Base-by-base conservation (phyloP, 176 grass and related monocot genomes). In the Pontederia paniculata region DNA sequence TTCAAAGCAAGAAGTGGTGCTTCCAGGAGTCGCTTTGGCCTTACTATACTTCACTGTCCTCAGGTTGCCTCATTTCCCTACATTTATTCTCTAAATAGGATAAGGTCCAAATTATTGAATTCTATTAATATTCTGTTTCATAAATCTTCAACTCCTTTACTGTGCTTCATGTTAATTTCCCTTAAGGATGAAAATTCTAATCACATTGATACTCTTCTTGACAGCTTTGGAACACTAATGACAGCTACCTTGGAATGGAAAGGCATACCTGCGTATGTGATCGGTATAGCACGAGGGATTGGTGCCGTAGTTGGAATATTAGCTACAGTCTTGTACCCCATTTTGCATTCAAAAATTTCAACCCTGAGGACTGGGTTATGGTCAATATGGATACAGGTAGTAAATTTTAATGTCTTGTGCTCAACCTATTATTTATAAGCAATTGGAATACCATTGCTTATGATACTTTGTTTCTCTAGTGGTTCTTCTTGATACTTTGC, bases 191-290 rank as follows among this genome's bases (percentile, higher is more conserved):
- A 9, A 63, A 17, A 10, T 8, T 47, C 6, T 13, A 12, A 47
- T 22, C 22, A 19, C 11, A 42, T 47, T 48, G 12, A 10, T 6
- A 15, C 47, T 21, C 9, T 23, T 4, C 48, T 54, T 42, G 54
- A 62, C 76, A 96, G 91, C 77, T 96, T 89, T 54, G 91, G 91
- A 9, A 74, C 91, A 49, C 48, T 96, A 58, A 96, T 96, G 91
- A 89, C 91, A 1, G 91, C 86, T 13, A 79, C 86, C 0, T 74
- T 96, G 63, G 74, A 87, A 70, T 96, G 91, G 91, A 72, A 83
- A 19, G 91, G 91, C 51, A 78, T 96, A 50, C 91, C 91, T 0
- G 86, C 86, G 10, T 96, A 96, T 23, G 77, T 84, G 10, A 96
- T 96, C 56, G 86, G 82, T 11, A 13, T 96, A 48, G 82, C 82